These are phyloP conservation scores for Carallia pectinifolia DNA, from an alignment of 345 rosid genomes.

Conservation along the genomic window DNA sequence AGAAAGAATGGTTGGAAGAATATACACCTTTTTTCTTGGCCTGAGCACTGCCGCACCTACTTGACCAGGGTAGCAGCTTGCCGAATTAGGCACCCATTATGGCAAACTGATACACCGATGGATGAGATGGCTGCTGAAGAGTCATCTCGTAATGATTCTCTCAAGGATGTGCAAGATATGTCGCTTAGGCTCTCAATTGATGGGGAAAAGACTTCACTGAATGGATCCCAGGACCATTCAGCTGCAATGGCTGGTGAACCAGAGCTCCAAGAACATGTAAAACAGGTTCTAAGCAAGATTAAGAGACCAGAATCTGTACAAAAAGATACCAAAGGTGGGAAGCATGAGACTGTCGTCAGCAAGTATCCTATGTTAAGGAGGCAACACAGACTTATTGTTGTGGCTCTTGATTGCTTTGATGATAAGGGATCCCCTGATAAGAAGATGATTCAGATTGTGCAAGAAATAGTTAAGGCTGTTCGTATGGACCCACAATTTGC, in stretches of 20 bases:
- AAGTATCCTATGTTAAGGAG: conserved; percentile 79
- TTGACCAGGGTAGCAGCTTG: conserved; percentile 90
- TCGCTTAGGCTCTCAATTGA: conserved; percentile 90
- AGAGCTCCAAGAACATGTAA: conserved; percentile 60
- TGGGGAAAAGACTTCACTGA: conserved; percentile 68
- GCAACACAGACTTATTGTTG: conserved; percentile 64
- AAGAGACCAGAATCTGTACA: conserved; percentile 47
- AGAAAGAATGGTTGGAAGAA: conserved; percentile 92
- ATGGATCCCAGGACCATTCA: conserved; percentile 50
- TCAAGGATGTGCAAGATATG: conserved; percentile 90
- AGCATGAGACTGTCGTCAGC: conserved; percentile 47
- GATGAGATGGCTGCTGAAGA: conserved; percentile 58
- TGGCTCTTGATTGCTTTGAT: conserved; percentile 78
- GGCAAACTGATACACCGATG: conserved; percentile 86
- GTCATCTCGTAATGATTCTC: conserved; percentile 75
- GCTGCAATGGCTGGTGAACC: conserved; percentile 40
- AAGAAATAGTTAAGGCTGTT: conserved; percentile 60
- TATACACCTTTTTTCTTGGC: conserved; percentile 95
- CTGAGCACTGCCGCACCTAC: conserved; percentile 96
- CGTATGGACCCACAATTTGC: conserved; percentile 63
- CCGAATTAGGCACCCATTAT: conserved; percentile 90
- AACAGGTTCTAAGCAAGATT: conserved; percentile 69
- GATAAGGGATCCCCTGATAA: conserved; percentile 56
- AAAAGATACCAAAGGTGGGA: conserved; percentile 48
- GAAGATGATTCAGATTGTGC: conserved; percentile 59